A percentile compares a stretch with the other conserved stretches of the same genome.
Evolutionary conservation across 768 basidiomycete genomes (phyloP).

Genomic region (Butyriboletus loyo): DNA sequence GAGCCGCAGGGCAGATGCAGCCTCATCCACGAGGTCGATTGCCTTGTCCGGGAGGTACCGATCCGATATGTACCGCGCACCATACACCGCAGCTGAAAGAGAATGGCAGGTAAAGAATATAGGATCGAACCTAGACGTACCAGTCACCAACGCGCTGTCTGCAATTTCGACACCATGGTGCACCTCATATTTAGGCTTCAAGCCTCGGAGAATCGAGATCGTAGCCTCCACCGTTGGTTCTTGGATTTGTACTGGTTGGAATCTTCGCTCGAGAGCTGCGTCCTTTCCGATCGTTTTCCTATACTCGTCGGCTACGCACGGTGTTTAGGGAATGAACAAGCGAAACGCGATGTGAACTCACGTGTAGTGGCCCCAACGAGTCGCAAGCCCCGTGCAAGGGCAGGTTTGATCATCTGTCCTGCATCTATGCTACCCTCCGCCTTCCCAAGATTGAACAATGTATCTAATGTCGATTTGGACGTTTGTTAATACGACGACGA

Average conservation of each 20-base stretch:
- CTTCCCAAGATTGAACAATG: constrained; percentile 85
- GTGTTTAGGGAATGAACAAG: neutral
- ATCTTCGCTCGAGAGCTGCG: constrained; percentile 85
- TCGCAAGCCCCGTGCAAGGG: constrained; percentile 81
- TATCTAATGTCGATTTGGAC: constrained; percentile 41
- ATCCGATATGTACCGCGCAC: constrained; percentile 82
- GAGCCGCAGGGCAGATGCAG: constrained; percentile 79
- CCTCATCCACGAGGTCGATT: constrained; percentile 92
- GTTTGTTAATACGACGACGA: neutral
- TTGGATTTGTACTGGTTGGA: constrained; percentile 86
- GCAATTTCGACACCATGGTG: constrained; percentile 94
- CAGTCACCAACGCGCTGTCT: constrained; percentile 84
- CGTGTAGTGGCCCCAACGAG: constrained; percentile 90
- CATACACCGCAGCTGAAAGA: constrained; percentile 71
- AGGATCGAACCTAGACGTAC: constrained; percentile 33
- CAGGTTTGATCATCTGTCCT: constrained; percentile 92
- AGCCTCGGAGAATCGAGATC: constrained; percentile 81
- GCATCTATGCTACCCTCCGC: constrained; percentile 90
- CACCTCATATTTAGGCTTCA: constrained; percentile 83
- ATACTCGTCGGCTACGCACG: constrained; percentile 66
- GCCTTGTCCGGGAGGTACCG: constrained; percentile 90
- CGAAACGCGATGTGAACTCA: constrained; percentile 34
- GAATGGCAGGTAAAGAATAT: neutral
- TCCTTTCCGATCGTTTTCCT: constrained; percentile 91
- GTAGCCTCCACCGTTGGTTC: constrained; percentile 86